These are phyloP conservation scores for Fusarium poae DNA, from an alignment of 2,329 filamentous ascomycete genomes.

Conservation along the genomic window DNA sequence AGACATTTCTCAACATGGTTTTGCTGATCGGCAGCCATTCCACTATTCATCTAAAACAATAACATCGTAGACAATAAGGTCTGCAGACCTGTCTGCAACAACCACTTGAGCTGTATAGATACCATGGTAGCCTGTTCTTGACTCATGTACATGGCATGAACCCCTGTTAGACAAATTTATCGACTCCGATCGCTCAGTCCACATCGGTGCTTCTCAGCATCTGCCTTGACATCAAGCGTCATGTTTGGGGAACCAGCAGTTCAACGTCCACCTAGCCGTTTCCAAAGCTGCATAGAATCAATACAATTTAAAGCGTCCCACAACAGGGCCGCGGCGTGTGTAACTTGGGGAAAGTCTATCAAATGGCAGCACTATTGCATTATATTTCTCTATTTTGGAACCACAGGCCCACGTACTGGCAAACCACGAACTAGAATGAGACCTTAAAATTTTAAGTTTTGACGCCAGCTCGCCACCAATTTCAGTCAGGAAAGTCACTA, in stretches of 20 bases:
- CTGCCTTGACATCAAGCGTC: constrained; percentile 1
- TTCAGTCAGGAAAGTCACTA: constrained; percentile 21
- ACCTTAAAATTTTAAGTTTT: constrained; percentile 40
- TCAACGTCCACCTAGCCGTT: constrained; percentile 21
- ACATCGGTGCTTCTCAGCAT: constrained; percentile 4
- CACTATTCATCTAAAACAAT: constrained; percentile 3
- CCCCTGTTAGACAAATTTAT: constrained; percentile 13
- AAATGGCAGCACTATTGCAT: constrained; percentile 33
- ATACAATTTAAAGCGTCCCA: constrained; percentile 22
- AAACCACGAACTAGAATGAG: constrained; percentile 30
- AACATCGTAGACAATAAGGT: neutral
- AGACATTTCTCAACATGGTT: neutral
- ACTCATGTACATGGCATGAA: constrained; percentile 28
- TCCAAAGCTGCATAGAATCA: constrained; percentile 23
- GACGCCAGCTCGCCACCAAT: constrained; percentile 42
- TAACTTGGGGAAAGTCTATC: constrained; percentile 18
- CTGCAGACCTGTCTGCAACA: neutral
- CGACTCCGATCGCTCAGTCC: constrained; percentile 9
- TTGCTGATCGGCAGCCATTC: constrained; percentile 10
- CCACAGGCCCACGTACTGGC: constrained; percentile 25
- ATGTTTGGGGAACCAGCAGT: constrained; percentile 11
- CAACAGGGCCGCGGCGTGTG: constrained; percentile 14
- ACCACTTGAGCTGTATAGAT: constrained; percentile 8
- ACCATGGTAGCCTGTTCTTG: constrained; percentile 15
- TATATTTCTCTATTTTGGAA: constrained; percentile 17